Percentiles rank a stretch among this genome's conserved stretches.
phyloP scores from a whole-genome alignment of 352 stramenopile genomes.

The Phytophthora nicotianae region DNA sequence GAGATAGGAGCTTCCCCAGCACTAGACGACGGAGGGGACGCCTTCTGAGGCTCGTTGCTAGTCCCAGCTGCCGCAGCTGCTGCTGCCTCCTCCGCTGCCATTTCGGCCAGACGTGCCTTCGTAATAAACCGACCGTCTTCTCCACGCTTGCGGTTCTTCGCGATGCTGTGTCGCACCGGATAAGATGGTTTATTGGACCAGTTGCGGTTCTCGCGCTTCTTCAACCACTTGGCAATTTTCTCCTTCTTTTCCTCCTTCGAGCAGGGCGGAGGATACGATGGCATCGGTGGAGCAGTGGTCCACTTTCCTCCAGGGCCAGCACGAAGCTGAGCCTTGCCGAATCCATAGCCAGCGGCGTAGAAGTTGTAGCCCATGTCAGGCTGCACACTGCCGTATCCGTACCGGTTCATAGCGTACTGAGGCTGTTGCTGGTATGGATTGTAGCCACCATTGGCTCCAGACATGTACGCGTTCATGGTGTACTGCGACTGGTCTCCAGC shows the following conservation, averaged over 20 bases:
- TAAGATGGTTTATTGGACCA: conserved; percentile 89
- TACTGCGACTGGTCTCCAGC: conserved; percentile 33
- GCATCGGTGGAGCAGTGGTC: conserved; percentile 72
- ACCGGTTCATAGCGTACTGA: conserved; percentile 49
- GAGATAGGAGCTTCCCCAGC: conserved; percentile 12
- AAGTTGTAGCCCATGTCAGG: conserved; percentile 62
- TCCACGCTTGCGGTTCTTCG: conserved; percentile 80
- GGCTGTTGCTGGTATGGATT: conserved; percentile 55
- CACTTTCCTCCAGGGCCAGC: conserved; percentile 65
- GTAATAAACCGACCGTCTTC: conserved; percentile 87
- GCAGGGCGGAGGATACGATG: conserved; percentile 73
- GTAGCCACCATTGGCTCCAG: conserved; percentile 27
- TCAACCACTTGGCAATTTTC: conserved; percentile 85
- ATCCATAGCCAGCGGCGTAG: conserved; percentile 62
- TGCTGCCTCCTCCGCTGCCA: conserved; percentile 62
- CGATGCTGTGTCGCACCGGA: conserved; percentile 82
- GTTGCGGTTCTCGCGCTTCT: conserved; percentile 85
- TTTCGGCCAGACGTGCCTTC: conserved; percentile 72
- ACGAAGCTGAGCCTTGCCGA: conserved; percentile 52
- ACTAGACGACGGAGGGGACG: conserved; percentile 23
- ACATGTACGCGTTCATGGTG: conserved; percentile 42
- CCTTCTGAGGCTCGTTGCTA: conserved; percentile 18
- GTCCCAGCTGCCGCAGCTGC: conserved; percentile 11
- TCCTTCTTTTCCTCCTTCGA: conserved; percentile 87
- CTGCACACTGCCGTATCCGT: conserved; percentile 46